A percentile compares a stretch with the other conserved stretches of the same genome.
Evolutionary conservation across 2,329 filamentous ascomycete species (phyloP).

Genomic region (Thelonectria discophora): DNA sequence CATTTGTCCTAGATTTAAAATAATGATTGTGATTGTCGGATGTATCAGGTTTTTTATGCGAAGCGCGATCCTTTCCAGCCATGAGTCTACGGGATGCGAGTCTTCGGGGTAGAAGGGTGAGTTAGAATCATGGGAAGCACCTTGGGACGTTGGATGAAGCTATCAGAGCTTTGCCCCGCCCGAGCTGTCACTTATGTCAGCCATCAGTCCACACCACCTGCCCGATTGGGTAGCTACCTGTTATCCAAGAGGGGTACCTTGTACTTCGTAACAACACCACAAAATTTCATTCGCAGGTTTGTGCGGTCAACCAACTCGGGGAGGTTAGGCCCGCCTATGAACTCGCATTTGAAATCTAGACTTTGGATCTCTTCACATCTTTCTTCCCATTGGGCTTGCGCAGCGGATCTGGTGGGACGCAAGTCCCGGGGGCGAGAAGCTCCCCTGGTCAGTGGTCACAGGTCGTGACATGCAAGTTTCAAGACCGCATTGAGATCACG

Average conservation of each 20-base stretch:
- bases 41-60: background rate
- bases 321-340: background rate
- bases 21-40: conserved; percentile 2
- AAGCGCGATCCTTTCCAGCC: background rate
- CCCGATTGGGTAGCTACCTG: conserved; percentile 18
- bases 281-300: no score
- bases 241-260: background rate
- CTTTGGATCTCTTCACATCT: conserved; percentile 23
- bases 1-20: conserved; percentile 13
- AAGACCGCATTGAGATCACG: background rate
- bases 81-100: no score
- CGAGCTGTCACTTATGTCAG: background rate
- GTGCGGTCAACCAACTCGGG: background rate
- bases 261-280: background rate
- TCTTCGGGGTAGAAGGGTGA: background rate
- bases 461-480: conserved; percentile 21
- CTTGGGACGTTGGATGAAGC: background rate
- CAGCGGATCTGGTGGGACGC: conserved; percentile 28
- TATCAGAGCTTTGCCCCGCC: conserved; percentile 14
- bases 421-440: conserved; percentile 12
- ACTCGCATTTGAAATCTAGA: background rate
- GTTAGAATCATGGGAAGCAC: background rate
- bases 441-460: conserved; percentile 15
- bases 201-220: background rate
- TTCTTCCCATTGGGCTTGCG: conserved; percentile 16